These are phyloP conservation scores for Canna indica DNA, from an alignment of 176 grass and related monocot species.

Conservation along the genomic window DNA sequence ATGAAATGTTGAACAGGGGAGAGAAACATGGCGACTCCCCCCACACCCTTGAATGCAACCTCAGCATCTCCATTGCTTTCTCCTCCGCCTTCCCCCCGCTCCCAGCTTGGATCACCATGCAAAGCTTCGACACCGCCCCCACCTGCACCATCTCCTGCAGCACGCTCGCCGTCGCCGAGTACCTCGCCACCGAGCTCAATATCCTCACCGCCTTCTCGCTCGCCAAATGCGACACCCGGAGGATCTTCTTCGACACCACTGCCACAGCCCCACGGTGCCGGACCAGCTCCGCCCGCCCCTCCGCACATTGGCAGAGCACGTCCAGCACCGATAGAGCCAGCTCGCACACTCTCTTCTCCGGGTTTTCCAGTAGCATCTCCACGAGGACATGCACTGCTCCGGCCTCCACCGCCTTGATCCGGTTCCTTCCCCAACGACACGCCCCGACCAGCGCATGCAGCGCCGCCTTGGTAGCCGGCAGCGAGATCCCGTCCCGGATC, in stretches of 20 bases:
- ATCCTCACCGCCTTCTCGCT: slow-evolving; percentile 73
- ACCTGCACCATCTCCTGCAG: slow-evolving; percentile 76
- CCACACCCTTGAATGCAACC: slow-evolving; percentile 64
- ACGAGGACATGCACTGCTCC: slow-evolving; percentile 44
- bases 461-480: slow-evolving; percentile 41
- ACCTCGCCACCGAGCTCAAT: slow-evolving; percentile 42
- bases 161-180: slow-evolving; percentile 44
- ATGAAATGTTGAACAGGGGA: slow-evolving; percentile 22
- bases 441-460: slow-evolving; percentile 42
- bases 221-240: slow-evolving; percentile 46
- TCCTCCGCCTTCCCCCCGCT: slow-evolving; percentile 53
- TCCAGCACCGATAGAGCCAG: slow-evolving; percentile 50
- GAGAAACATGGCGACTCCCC: slow-evolving; percentile 56
- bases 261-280: slow-evolving; percentile 59
- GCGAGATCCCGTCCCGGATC: slow-evolving; percentile 40
- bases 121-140: slow-evolving; percentile 59
- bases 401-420: slow-evolving; percentile 49
- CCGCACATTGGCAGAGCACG: slow-evolving; percentile 70
- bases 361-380: slow-evolving; percentile 56
- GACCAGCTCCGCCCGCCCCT: slow-evolving; percentile 65
- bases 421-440: slow-evolving; percentile 45
- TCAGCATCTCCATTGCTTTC: slow-evolving; percentile 75
- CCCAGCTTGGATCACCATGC: slow-evolving; percentile 35
- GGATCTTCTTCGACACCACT: slow-evolving; percentile 53
- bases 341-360: slow-evolving; percentile 56